Conservation (phyloP, 768 basidiomycete genomes). For the Amanita pallidorosea region DNA sequence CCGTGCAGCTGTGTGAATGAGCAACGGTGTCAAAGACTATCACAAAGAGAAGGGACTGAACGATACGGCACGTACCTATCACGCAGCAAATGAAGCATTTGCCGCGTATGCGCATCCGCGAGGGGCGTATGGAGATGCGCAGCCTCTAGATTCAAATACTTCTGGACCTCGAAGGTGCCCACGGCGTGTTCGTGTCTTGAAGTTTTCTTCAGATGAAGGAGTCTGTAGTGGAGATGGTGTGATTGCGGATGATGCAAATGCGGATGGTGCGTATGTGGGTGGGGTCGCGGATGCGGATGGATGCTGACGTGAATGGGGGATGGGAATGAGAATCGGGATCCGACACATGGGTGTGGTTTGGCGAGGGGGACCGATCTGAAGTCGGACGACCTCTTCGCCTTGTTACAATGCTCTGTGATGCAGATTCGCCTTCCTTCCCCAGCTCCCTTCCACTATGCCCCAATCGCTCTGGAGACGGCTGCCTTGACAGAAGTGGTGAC, state of each 20-base stretch:
- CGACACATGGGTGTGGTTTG: neutral
- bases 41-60: neutral
- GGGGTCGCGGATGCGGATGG: neutral
- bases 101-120: conserved; percentile 28
- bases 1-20: conserved; percentile 29
- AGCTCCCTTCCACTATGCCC: neutral
- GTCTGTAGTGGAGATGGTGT: conserved; percentile 20
- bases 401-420: neutral
- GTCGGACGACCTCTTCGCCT: neutral
- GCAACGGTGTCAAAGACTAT: neutral
- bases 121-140: conserved; percentile 39
- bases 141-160: conserved; percentile 60
- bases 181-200: conserved; percentile 39
- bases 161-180: conserved; percentile 64
- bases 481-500: conserved; percentile 14
- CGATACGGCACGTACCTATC: conserved; percentile 33
- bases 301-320: neutral
- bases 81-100: conserved; percentile 32
- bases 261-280: conserved; percentile 1
- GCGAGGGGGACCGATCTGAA: neutral
- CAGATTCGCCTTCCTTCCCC: neutral
- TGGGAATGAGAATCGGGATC: neutral
- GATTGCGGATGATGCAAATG: conserved; percentile 14
- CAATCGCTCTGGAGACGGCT: conserved; percentile 15
- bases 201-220: conserved; percentile 24